Evolutionary conservation across 192 early-diverging fungal genomes (phyloP), one percentile per base, ranked within the genome.

Genomic region (Podila minutissima): DNA sequence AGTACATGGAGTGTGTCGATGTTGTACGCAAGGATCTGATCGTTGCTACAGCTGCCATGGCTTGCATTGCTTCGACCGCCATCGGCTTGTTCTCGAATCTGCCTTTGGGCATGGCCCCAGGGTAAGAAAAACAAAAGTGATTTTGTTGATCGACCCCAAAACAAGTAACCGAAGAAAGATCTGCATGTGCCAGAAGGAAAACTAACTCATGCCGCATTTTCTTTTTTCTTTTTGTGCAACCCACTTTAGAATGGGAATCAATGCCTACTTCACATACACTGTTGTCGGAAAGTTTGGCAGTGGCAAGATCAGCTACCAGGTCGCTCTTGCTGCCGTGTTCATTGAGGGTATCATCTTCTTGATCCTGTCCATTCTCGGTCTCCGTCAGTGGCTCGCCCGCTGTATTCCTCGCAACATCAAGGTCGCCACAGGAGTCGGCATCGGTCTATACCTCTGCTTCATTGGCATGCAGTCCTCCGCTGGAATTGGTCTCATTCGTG

Each of bases 301-400:
- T n/a, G 92, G 92, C 48, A 94, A 91, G 63, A 87, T 94, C n/a
- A 75, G 87, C 22, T 93, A 92, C 69, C 64, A 86, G 59, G 90
- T 89, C 31, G 92, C 93, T 11, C 72, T 95, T 32, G 86, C 91
- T 13, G 94, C 94, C 4, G 93, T 95, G 66, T 92, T 93, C 66
- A 89, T 95, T 66, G 94, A 95, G 84, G 94, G 94, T 28, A 59
- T 95, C 24, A 86, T 95, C 67, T 95, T 95, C 74, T 87, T 94
- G 65, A 70, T 91, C 22, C 85, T 95, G 29, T 92, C 94, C 13
- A 86, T 93, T 33, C 71, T 95, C 22, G 94, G 94, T 55, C 74
- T 94, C n/a, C 91, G 94, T 49, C 93, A 95, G 83, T 90, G 91
- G 88, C 87, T 95, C 73, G 92, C 93, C 29, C 86, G 90, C 13